phyloP scores from a whole-genome alignment of 129 eudicot genomes.

The Apium graveolens region DNA sequence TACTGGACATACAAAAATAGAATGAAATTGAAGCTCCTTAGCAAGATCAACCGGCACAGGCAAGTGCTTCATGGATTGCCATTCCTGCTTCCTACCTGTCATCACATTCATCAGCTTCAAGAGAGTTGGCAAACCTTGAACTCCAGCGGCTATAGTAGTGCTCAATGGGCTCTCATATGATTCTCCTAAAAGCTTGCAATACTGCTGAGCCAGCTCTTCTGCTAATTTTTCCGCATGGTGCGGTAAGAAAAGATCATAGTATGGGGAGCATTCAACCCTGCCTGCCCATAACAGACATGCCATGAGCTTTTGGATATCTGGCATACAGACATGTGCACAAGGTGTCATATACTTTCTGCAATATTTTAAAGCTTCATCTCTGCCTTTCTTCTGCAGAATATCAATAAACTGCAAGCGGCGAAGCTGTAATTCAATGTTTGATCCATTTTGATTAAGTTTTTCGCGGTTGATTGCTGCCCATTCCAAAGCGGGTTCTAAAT shows the following conservation, averaged over 20 bases:
- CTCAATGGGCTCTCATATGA: slow-evolving; percentile 58
- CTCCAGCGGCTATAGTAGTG: slow-evolving; percentile 75
- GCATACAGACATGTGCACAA: slow-evolving; percentile 40
- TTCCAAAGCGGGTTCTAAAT: slow-evolving; percentile 66
- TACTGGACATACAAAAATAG: slow-evolving; percentile 90
- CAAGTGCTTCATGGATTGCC: slow-evolving; percentile 80
- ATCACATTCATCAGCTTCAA: slow-evolving; percentile 87
- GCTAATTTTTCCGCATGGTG: slow-evolving; percentile 58
- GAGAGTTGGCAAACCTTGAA: slow-evolving; percentile 84
- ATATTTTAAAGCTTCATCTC: slow-evolving; percentile 71
- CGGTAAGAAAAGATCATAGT: slow-evolving; percentile 54
- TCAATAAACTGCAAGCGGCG: slow-evolving; percentile 73
- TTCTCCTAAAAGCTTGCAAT: slow-evolving; percentile 65
- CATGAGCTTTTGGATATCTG: slow-evolving; percentile 84
- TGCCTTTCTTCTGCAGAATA: slow-evolving; percentile 45
- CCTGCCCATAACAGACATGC: slow-evolving; percentile 79
- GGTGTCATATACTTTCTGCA: slow-evolving; percentile 52
- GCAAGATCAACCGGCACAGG: slow-evolving; percentile 83
- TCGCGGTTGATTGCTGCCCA: slow-evolving; percentile 70
- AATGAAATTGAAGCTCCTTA: slow-evolving; percentile 73
- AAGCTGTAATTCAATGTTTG: slow-evolving; percentile 66
- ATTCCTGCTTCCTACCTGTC: slow-evolving; percentile 75
- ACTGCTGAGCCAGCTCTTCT: slow-evolving; percentile 34
- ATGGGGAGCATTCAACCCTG: slow-evolving; percentile 73
- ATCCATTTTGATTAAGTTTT: slow-evolving; percentile 53